Base-by-base conservation (phyloP, 2,329 filamentous ascomycete genomes). In the Lasiodiplodia sp. region DNA sequence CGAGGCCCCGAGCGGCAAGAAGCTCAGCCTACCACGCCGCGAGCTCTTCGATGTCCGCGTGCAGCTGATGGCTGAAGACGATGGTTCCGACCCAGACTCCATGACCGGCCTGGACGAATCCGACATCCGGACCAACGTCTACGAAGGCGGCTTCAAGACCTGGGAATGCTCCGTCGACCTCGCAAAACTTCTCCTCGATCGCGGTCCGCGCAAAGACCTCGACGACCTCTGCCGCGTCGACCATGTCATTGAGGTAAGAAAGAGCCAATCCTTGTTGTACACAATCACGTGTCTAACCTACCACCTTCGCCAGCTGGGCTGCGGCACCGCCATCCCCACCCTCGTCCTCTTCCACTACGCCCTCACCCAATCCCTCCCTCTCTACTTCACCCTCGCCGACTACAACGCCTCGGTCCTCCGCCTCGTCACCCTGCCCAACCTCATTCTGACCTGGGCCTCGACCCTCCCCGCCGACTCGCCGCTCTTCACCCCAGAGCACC, bases 131-230 rank as follows among this genome's bases (percentile, higher is more conserved):
- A 92, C 91, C 67, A 92, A 92, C 64, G 87, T 95, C 69, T 96
- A 96, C 79, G 92, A 96, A 80, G 92, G 92, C 68, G 92, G 92
- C 28, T 94, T 95, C 82, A 96, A 96, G 82, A 94, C 91, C 74
- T 96, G 92, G 92, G 92, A 96, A 81, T 94, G 92, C 80, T 93
- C 91, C 69, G 84, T 94, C 65, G 92, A 96, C 77, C 83, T 96
- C 21, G 91, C 92, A 63, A 92, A 89, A 75, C 88, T 91, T 60
- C 76, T 85, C 0, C 77, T 85, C 1, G 83, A 85, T 66, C 79
- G 82, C 8, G 83, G 83, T 4, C 83, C 82, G 0, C 74, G 83
- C 7, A 84, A 83, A 71, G 82, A 84, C 71, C 77, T 85, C 63
- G 84, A 85, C 69, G 84, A 86, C 70, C 72, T 86, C 10, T 75